These are phyloP conservation scores for Cytospora paraplurivora DNA, from an alignment of 2,329 filamentous ascomycete genomes.

Conservation along the genomic window DNA sequence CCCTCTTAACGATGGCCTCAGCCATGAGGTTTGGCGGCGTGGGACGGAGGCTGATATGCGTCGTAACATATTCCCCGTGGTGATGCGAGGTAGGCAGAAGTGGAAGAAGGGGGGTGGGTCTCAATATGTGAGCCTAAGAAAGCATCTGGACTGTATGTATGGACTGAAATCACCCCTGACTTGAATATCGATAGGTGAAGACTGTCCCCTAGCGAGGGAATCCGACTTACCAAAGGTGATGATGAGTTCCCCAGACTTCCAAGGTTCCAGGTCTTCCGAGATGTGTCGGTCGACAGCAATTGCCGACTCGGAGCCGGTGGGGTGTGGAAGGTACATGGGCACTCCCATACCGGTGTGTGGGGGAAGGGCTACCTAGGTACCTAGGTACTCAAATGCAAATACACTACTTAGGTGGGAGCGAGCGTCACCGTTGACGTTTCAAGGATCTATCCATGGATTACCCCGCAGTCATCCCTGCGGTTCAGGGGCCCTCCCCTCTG, in stretches of 20 bases:
- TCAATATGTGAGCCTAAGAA: not conserved
- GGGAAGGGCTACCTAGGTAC: no score
- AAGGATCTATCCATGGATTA: no score
- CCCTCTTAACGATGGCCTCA: not conserved
- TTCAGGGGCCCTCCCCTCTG: not conserved
- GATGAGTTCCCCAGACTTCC: no score
- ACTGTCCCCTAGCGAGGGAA: no score
- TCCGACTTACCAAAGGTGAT: not conserved
- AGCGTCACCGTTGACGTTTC: not conserved
- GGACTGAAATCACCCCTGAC: no score
- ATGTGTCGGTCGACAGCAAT: not conserved
- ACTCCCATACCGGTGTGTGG: no score
- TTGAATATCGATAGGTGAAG: not conserved
- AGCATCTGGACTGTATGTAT: not conserved
- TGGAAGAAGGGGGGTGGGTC: not conserved
- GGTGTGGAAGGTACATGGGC: not conserved
- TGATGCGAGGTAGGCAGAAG: not conserved
- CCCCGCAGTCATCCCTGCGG: not conserved
- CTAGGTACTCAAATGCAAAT: no score
- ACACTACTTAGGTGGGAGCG: no score
- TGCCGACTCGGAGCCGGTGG: constrained; percentile 19
- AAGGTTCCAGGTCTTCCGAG: not conserved
- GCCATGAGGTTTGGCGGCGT: not conserved
- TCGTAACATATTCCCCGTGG: constrained; percentile 23
- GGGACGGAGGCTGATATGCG: constrained; percentile 24